These are phyloP conservation scores for Nematocida ausubeli DNA, from an alignment of 371 early-diverging fungal species.

Conservation along the genomic window DNA sequence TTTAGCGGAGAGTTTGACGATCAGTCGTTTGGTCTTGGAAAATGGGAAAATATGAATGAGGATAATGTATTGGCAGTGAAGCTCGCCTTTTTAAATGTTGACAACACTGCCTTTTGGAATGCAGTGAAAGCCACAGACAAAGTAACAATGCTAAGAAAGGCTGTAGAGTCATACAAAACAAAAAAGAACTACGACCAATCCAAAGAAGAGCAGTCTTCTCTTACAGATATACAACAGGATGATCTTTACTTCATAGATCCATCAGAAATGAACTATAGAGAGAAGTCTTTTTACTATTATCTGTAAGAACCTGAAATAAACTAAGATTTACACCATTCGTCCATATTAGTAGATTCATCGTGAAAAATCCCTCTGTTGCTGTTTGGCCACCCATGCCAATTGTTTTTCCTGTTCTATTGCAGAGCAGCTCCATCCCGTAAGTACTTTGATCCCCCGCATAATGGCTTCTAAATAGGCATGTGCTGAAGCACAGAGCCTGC, in stretches of 20 bases:
- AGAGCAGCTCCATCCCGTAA: not conserved
- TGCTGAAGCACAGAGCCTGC: too few relatives aligned
- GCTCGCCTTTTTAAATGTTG: conserved; percentile 71
- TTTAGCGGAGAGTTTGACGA: conserved; percentile 70
- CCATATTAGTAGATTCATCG: too few relatives aligned
- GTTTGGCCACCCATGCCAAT: too few relatives aligned
- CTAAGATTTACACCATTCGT: not conserved
- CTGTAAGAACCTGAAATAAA: conserved; percentile 23
- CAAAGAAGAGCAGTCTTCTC: not conserved
- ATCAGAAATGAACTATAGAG: conserved; percentile 45
- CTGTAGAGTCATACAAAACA: conserved; percentile 72
- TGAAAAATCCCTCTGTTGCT: too few relatives aligned
- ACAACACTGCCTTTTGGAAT: conserved; percentile 70
- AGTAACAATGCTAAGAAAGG: conserved; percentile 70
- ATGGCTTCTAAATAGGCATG: too few relatives aligned
- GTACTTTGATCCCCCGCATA: not conserved
- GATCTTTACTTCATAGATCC: conserved; percentile 51
- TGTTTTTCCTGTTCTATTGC: not conserved
- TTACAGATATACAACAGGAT: conserved; percentile 56
- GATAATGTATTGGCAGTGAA: conserved; percentile 74
- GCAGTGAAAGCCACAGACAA: conserved; percentile 69
- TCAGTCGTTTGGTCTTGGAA: conserved; percentile 69
- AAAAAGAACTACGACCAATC: conserved; percentile 67
- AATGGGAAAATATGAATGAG: conserved; percentile 70
- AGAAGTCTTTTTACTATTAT: conserved; percentile 56